Percentiles rank a stretch among this genome's conserved stretches.
Evolutionary conservation across 176 grass and related monocot species (phyloP).

Genomic region (Microstegium vimineum): DNA sequence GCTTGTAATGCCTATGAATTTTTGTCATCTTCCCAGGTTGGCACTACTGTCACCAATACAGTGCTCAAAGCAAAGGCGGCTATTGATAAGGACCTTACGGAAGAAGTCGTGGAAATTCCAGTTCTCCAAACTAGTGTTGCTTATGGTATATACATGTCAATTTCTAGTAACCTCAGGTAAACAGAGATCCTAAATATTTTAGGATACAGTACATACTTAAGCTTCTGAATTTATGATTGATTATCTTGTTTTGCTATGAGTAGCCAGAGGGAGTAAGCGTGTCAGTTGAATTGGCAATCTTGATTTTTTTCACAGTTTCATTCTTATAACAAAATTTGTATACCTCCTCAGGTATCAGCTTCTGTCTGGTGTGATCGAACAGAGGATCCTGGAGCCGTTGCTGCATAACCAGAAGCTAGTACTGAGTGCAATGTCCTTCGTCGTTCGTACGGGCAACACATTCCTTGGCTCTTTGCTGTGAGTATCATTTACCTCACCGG

Average conservation of each 20-base stretch:
- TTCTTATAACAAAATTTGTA: not conserved
- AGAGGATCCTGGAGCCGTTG: conserved; percentile 73
- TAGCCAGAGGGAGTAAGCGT: not conserved
- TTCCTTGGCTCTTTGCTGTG: conserved; percentile 84
- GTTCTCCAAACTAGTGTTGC: conserved; percentile 60
- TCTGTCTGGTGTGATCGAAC: conserved; percentile 73
- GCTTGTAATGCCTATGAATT: not conserved
- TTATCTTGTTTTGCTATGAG: not conserved
- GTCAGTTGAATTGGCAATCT: not conserved
- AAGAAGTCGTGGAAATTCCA: conserved; percentile 51
- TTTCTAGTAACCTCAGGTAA: conserved; percentile 92
- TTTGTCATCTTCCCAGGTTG: conserved; percentile 45
- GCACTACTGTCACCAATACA: conserved; percentile 59
- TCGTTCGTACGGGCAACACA: conserved; percentile 73
- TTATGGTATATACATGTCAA: conserved; percentile 80
- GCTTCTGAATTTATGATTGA: not conserved
- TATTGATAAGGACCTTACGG: conserved; percentile 51
- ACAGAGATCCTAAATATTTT: not conserved
- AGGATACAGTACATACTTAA: not conserved
- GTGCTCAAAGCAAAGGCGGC: conserved; percentile 57
- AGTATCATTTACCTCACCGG: conserved; percentile 1
- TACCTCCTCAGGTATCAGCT: conserved; percentile 64
- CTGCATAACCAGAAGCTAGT: conserved; percentile 70
- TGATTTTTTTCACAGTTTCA: not conserved
- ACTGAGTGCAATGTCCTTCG: conserved; percentile 66